These are phyloP conservation scores for Saccharomycopsis sp. DNA, from an alignment of 805 yeast genomes.

Conservation along the genomic window DNA sequence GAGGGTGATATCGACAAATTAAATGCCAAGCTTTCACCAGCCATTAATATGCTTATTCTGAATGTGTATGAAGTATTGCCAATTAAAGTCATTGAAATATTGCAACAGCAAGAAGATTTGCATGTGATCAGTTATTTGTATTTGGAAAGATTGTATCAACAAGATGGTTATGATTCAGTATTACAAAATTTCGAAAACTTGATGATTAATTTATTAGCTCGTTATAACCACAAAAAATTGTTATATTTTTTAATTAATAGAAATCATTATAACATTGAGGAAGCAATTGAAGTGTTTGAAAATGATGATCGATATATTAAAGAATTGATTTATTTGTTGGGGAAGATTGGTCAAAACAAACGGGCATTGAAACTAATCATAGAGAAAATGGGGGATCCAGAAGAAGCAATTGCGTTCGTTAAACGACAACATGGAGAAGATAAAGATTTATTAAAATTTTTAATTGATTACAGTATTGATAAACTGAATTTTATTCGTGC, in stretches of 20 bases:
- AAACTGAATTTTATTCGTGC: slow-evolving; percentile 74
- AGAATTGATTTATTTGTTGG: slow-evolving; percentile 76
- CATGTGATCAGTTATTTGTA: slow-evolving; percentile 56
- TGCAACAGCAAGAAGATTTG: slow-evolving; percentile 34
- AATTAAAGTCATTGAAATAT: slow-evolving; percentile 37
- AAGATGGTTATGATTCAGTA: slow-evolving; percentile 33
- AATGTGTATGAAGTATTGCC: slow-evolving; percentile 63
- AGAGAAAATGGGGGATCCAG: slow-evolving; percentile 70
- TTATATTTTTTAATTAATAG: slow-evolving; percentile 55
- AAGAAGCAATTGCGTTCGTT: slow-evolving; percentile 75
- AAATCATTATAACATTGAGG: slow-evolving; percentile 57
- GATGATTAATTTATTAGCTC: slow-evolving; percentile 45
- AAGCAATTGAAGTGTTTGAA: slow-evolving; percentile 49
- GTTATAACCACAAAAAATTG: slow-evolving; percentile 30
- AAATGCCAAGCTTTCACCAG: slow-evolving; percentile 33
- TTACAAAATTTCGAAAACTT: slow-evolving; percentile 54
- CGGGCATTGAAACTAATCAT: slow-evolving; percentile 74
- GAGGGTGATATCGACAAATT: slow-evolving; percentile 30
- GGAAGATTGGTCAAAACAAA: slow-evolving; percentile 72
- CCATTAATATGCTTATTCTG: slow-evolving; percentile 50
- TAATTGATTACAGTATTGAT: slow-evolving; percentile 61
- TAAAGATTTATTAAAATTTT: slow-evolving; percentile 70
- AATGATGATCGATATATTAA: slow-evolving; percentile 39
- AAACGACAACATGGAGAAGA: slow-evolving; percentile 54
- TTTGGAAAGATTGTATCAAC: slow-evolving; percentile 47